Evolutionary conservation across 164 flowering plant genomes (phyloP).

Genomic region (Protea cynaroides): DNA sequence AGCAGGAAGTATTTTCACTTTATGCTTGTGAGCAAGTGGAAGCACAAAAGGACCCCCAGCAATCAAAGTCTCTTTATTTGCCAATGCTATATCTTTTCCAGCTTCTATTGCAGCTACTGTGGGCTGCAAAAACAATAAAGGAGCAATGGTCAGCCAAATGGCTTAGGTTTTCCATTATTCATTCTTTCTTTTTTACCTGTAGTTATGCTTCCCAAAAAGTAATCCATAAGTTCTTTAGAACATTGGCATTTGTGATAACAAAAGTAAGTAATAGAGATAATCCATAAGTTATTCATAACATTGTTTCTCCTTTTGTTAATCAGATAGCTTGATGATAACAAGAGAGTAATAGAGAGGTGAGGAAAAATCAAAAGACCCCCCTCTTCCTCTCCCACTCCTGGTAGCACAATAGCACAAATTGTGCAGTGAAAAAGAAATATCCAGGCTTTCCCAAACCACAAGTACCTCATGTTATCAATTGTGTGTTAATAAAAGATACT

Average conservation of each 20-base stretch:
- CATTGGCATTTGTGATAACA: no score
- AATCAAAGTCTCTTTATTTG: constrained; percentile 93
- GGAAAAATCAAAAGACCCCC: not conserved
- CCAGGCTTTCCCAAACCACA: no score
- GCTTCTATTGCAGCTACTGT: constrained; percentile 99
- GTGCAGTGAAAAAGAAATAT: not conserved
- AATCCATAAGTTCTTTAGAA: not conserved
- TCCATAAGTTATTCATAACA: not conserved
- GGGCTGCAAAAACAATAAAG: constrained; percentile 40
- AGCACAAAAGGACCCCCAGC: constrained; percentile 99
- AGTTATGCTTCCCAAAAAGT: not conserved
- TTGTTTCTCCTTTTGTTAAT: not conserved
- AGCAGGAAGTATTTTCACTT: constrained; percentile 95
- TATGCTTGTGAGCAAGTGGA: constrained; percentile 91
- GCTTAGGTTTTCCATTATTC: not conserved
- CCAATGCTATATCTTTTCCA: constrained; percentile 93
- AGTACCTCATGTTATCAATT: no score
- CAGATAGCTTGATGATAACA: not conserved
- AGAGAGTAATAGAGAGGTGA: not conserved
- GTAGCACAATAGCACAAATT: not conserved
- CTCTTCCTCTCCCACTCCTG: no score
- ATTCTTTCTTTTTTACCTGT: no score
- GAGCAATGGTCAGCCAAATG: not conserved
- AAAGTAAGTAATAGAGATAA: not conserved
- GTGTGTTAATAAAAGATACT: no score